phyloP scores from a whole-genome alignment of 441 rosid species.

The Geranium incanum region DNA sequence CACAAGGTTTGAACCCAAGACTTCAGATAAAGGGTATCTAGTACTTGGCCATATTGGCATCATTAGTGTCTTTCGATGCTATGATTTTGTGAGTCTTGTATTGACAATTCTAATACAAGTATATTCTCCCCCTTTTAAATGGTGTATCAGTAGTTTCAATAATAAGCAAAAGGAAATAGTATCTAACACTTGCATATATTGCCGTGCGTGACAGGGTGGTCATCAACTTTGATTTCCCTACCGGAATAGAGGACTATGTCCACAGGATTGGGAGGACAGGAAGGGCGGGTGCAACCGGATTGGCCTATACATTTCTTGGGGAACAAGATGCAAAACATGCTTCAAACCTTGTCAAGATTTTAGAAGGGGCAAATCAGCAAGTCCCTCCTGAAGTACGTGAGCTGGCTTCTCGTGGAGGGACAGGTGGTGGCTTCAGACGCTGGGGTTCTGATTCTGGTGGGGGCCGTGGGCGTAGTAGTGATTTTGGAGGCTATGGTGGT shows the following conservation, averaged over 20 bases:
- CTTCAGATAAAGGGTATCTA: not conserved
- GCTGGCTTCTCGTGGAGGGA: slow-evolving; percentile 80
- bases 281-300: slow-evolving; percentile 95
- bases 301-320: slow-evolving; percentile 74
- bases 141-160: not conserved
- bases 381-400: slow-evolving; percentile 83
- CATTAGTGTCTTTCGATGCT: too few species aligned
- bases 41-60: not conserved
- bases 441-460: slow-evolving; percentile 46
- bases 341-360: slow-evolving; percentile 69
- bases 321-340: slow-evolving; percentile 94
- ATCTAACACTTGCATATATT: slow-evolving; percentile 4
- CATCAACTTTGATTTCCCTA: slow-evolving; percentile 88
- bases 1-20: not conserved
- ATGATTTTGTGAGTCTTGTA: too few species aligned
- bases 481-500: not conserved
- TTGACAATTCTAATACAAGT: not conserved
- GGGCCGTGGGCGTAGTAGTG: slow-evolving; percentile 32
- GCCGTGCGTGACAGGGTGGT: slow-evolving; percentile 51
- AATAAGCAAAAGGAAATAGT: not conserved
- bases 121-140: not conserved
- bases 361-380: slow-evolving; percentile 86
- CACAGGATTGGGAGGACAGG: slow-evolving; percentile 99
- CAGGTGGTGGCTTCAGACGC: slow-evolving; percentile 53
- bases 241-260: slow-evolving; percentile 95